Base-by-base conservation (phyloP, 331 rosid species). In the Pyrus hybrid region DNA sequence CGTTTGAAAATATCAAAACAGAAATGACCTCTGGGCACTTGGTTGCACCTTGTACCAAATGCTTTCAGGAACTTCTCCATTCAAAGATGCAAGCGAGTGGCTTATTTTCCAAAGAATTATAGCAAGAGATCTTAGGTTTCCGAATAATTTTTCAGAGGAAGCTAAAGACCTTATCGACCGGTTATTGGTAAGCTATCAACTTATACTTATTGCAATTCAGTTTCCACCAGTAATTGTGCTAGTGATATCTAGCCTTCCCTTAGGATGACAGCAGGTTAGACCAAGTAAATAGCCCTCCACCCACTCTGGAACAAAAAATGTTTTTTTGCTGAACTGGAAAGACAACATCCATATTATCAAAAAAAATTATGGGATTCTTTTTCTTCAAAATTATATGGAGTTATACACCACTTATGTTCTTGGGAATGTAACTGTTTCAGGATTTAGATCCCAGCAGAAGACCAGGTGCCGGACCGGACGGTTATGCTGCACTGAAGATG, bases 11-110 rank as follows among this genome's bases (percentile, higher is more conserved):
- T 74, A 29, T 81, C 70, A 47, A 84, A 58, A 80, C 99, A 95
- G 99, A 79, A 95, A 92, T 89, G 99, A 95, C 84, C 96, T 95
- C 80, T 95, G 99, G 99, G 99, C 99, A 30, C 99, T 95, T 49
- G 99, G 99, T 65, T 95, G 99, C 90, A 92, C 99, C 83, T 83
- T 95, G 86, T 95, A 95, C 80, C 99, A 95, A 87, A 92, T 95
- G 99, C 97, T 95, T 80, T 92, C 99, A 47, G 97, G 99, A 88
- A 95, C 99, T 70, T 92, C 97, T 81, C 99, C 99, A 29, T 95
- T 95, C 84, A 95, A 89, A 85, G 99, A 95, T 81, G 93, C 99
- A 74, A 95, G 97, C 37, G 99, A 95, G 77, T 95, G 99, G 99
- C 99, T 95, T 83, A 95, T 95, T 85, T 95, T 95, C 76, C 99